Conservation (phyloP, 345 rosid genomes). For the Pistacia vera region DNA sequence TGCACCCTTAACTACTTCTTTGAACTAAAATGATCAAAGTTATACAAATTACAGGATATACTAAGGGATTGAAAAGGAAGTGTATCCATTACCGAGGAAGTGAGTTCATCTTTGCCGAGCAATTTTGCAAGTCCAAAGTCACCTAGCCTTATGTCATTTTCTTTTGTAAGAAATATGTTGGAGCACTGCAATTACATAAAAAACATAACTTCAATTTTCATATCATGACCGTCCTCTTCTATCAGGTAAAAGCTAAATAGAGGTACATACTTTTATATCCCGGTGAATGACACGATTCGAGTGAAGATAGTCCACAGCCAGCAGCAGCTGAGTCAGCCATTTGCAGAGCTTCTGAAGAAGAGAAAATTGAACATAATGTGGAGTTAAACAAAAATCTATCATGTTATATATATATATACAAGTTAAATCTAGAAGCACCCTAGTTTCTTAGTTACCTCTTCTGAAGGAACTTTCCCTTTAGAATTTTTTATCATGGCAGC, state of each 20-base stretch:
- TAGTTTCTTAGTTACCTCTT: constrained; percentile 42
- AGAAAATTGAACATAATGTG: neutral
- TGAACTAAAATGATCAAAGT: no score
- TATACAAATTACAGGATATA: no score
- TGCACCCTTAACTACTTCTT: no score
- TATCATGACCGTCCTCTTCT: neutral
- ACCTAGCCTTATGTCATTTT: constrained; percentile 40
- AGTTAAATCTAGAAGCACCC: neutral
- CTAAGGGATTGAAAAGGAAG: neutral
- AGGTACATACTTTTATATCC: constrained; percentile 39
- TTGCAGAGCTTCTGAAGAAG: constrained; percentile 47
- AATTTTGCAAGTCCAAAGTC: constrained; percentile 61
- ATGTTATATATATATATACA: neutral
- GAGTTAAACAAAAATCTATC: neutral
- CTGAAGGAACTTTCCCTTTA: constrained; percentile 42
- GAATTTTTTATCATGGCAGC: constrained; percentile 46
- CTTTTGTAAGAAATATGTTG: constrained; percentile 54
- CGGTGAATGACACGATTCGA: constrained; percentile 52
- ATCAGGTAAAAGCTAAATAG: constrained; percentile 3
- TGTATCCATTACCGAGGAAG: constrained; percentile 42
- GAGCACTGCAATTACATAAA: constrained; percentile 40
- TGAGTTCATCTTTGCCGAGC: constrained; percentile 48
- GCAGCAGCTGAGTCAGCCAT: constrained; percentile 55
- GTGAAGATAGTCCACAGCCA: constrained; percentile 54
- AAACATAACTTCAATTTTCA: constrained; percentile 2